A percentile compares a stretch with the other conserved stretches of the same genome.
Evolutionary conservation across 108 stramenopile species (phyloP).

Genomic region (Fragilariopsis cylindrus): DNA sequence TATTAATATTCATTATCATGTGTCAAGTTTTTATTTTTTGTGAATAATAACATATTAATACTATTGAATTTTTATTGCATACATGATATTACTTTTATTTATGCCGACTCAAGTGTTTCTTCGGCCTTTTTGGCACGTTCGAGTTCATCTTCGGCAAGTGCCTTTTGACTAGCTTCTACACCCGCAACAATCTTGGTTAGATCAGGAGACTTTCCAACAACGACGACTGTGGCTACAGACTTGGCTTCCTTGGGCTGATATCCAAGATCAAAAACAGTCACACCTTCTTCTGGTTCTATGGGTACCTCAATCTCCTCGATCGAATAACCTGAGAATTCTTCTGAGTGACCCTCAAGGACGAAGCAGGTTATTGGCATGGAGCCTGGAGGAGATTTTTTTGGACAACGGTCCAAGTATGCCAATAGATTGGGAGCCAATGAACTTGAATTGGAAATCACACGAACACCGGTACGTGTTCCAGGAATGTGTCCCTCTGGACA

Average conservation of each 20-base stretch:
- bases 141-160: slow-evolving; percentile 73
- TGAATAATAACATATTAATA: too few relatives aligned
- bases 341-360: slow-evolving; percentile 51
- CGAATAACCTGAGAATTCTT: slow-evolving; percentile 77
- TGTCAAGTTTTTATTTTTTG: too few relatives aligned
- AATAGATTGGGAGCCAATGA: slow-evolving; percentile 64
- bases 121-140: slow-evolving; percentile 71
- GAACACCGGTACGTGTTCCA: slow-evolving; percentile 66
- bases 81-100: too few relatives aligned
- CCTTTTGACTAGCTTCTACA: slow-evolving; percentile 77
- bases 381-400: slow-evolving; percentile 61
- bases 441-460: slow-evolving; percentile 75
- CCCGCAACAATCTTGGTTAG: slow-evolving; percentile 75
- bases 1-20: too few relatives aligned
- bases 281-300: slow-evolving; percentile 40
- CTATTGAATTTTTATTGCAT: too few relatives aligned
- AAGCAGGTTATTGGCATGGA: slow-evolving; percentile 77
- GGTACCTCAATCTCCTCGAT: slow-evolving; percentile 83
- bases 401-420: slow-evolving; percentile 84
- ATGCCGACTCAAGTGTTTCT: slow-evolving; percentile 26
- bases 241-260: slow-evolving; percentile 60
- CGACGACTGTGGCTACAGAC: slow-evolving; percentile 80
- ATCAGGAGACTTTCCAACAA: slow-evolving; percentile 56
- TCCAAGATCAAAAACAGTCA: slow-evolving; percentile 38
- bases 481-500: slow-evolving; percentile 89